Evolutionary conservation across 2,329 filamentous ascomycete genomes (phyloP), one percentile per base, ranked within the genome.

Genomic region (Penicillium palitans): DNA sequence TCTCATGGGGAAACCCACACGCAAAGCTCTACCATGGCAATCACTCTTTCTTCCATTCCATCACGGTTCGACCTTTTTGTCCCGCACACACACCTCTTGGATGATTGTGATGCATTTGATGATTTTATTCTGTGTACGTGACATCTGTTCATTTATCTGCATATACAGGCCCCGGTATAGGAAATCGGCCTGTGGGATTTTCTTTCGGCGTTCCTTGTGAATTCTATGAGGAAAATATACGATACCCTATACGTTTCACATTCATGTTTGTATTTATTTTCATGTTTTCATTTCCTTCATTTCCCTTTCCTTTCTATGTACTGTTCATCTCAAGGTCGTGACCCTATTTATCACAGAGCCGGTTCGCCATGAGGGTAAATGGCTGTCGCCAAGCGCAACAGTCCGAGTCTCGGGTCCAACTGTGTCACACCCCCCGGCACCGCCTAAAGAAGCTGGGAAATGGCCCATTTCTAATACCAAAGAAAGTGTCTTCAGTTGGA

Each of bases 191-290:
- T 35, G 41, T 49, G 24, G 19, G 19, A 24, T 10, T 27, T 39
- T n/a, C 4, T n/a, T 8, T 27, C 33, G 55, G 58, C 50, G 52
- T 61, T 59, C 6, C 21, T n/a, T 33, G 29, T 52, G 40, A 39
- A 8, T 44, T 39, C 13, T 24, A 39, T 45, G 13, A 41, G 40
- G 40, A 40, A 44, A 51, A 52, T 57, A 52, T 40, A 52, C 41
- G 40, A 52, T 57, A 52, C 54, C 54, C 47, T 46, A 33, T 52
- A 46, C 33, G 19, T 45, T 35, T 37, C 33, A 24, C 4, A 13
- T 47, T 29, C 52, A 27, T 45, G 24, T 29, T 45, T 27, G 24
- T 25, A 25, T 29, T n/a, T 17, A 44, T 17, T 27, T 17, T 27
- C 12, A 24, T 44, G 21, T 44, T 6, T 6, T n/a, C 24, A 6